Evolutionary conservation across 768 basidiomycete species (phyloP), one percentile per base, ranked within the genome.

Genomic region (Myochromella boudieri): DNA sequence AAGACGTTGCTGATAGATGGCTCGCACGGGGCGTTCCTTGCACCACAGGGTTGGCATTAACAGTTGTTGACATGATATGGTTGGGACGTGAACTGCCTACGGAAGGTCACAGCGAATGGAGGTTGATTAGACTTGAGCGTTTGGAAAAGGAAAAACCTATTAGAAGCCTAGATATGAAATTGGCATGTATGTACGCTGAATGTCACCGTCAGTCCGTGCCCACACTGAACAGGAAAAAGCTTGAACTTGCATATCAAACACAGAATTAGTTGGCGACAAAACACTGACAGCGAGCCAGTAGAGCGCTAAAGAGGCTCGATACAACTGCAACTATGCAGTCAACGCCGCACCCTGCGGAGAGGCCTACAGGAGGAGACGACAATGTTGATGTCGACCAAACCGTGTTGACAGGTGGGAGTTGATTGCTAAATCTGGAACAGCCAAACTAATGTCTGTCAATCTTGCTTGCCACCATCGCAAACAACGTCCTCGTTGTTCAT

Each of bases 1-100:
- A 46, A 8, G 62, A 38, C 18, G 27, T 10, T 39, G 52, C 51
- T 28, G 61, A 59, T 48, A 52, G 50, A 53, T 61, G 52, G 14
- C 62, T 62, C 15, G 61, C 50, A 36, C 54, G 56, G 34, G 60
- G 57, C 29, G 59, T 61, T 39, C 49, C 58, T 42, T 51, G 7
- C n/a, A 44, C 22, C 18, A 26, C 49, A 49, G 54, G 49, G 27
- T 57, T 53, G 53, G 57, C 50, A 34, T 51, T 50, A 45, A 44
- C 48, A 44, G 34, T 51, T 52, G 36, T 59, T 46, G 62, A 51
- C 62, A 63, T 66, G 46, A 62, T 63, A 39, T 15, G 18, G 32
- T 15, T 27, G 29, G 20, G 26, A 28, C 33, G 37, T 22, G 24
- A 15, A 28, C 24, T 24, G 24, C 26, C n/a, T 15, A 25, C 26